Evolutionary conservation across 202 grass and related monocot species (phyloP).

Genomic region (Cymbopogon flexuosus): DNA sequence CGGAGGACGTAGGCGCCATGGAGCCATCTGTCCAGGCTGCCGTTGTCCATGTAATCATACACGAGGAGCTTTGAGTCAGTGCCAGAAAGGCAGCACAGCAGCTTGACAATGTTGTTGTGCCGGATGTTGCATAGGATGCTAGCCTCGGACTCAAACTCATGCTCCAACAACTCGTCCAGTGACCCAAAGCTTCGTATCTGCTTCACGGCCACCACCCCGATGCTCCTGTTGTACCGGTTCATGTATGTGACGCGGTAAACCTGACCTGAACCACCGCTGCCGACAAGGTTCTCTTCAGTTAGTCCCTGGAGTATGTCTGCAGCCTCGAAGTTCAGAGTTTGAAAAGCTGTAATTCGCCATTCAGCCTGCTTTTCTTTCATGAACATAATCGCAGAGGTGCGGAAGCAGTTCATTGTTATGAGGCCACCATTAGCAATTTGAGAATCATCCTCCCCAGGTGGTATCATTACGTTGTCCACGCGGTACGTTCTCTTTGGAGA

Average conservation of each 20-base stretch:
- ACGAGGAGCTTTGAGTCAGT: not conserved
- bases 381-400: slow-evolving; percentile 45
- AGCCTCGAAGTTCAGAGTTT: not conserved
- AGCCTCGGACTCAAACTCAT: not conserved
- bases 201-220: slow-evolving; percentile 1
- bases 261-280: not conserved
- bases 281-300: not conserved
- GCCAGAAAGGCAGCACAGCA: not conserved
- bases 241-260: not conserved
- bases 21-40: slow-evolving; percentile 10
- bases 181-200: not conserved
- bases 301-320: not conserved
- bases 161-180: not conserved
- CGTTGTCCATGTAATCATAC: slow-evolving; percentile 10
- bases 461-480: not conserved
- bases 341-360: not conserved
- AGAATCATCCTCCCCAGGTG: slow-evolving; percentile 9
- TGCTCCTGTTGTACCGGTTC: not conserved
- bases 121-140: not conserved
- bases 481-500: not conserved
- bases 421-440: slow-evolving; percentile 38
- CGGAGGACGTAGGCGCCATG: not conserved
- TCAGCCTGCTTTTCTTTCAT: not conserved
- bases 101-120: not conserved
- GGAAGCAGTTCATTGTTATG: slow-evolving; percentile 18